Percentiles rank a stretch among this genome's conserved stretches.
These are phyloP conservation scores for Wallacemonas sp. DNA, from an alignment of 208 protist species.

Conservation along the genomic window DNA sequence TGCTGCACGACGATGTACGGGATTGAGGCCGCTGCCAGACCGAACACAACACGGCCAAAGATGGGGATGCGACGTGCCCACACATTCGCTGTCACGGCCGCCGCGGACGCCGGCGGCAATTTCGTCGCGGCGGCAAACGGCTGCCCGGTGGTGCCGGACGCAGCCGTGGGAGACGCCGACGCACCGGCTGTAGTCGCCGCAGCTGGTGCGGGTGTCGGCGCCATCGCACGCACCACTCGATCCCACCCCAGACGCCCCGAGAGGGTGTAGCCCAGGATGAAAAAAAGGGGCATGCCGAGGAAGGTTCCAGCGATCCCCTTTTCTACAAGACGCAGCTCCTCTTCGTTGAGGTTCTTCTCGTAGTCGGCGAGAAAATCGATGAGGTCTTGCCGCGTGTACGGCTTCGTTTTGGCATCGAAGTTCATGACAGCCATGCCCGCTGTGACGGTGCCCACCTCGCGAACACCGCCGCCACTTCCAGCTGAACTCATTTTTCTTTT, in stretches of 20 bases:
- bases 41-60: constrained; percentile 59
- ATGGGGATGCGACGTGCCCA: constrained; percentile 34
- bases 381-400: constrained; percentile 79
- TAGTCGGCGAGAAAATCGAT: constrained; percentile 73
- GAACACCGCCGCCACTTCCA: constrained; percentile 60
- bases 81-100: constrained; percentile 12
- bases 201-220: constrained; percentile 19
- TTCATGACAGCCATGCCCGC: constrained; percentile 83
- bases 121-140: not conserved
- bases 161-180: not conserved
- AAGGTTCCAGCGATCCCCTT: constrained; percentile 64
- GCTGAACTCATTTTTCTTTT: not conserved
- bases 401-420: constrained; percentile 80
- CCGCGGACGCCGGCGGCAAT: not conserved
- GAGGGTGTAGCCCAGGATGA: constrained; percentile 51
- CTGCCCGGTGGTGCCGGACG: not conserved
- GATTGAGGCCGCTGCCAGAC: constrained; percentile 49
- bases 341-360: constrained; percentile 61
- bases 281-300: constrained; percentile 60
- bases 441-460: constrained; percentile 83
- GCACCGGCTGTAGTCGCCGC: constrained; percentile 1
- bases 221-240: constrained; percentile 53
- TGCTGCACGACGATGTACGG: constrained; percentile 78
- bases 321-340: constrained; percentile 66
- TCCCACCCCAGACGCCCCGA: constrained; percentile 64